Evolutionary conservation across 139 green algal species (phyloP).

Genomic region (Microglena sp.): DNA sequence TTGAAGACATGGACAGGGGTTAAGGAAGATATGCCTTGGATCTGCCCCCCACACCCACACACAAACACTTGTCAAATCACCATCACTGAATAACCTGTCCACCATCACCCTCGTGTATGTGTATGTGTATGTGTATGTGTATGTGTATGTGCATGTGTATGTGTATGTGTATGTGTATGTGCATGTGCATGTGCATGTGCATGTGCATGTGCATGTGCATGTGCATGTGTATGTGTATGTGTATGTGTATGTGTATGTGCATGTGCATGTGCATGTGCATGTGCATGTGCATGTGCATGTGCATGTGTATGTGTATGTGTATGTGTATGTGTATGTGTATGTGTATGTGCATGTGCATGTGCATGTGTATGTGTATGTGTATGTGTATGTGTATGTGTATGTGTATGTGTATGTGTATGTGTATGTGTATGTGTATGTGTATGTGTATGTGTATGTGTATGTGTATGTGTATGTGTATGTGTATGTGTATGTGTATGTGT

Average conservation of each 20-base stretch:
- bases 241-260: not conserved
- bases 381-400: not conserved
- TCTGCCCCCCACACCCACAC: too few species aligned
- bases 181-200: not conserved
- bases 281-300: not conserved
- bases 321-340: not conserved
- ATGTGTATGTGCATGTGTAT: too few species aligned
- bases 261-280: not conserved
- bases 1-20: too few species aligned
- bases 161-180: slow-evolving; percentile 36
- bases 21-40: too few species aligned
- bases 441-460: not conserved
- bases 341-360: not conserved
- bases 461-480: not conserved
- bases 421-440: not conserved
- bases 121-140: too few species aligned
- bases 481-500: not conserved
- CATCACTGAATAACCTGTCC: too few species aligned
- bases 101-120: too few species aligned
- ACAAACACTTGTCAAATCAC: too few species aligned
- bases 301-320: not conserved
- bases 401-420: not conserved
- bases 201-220: slow-evolving; percentile 19
- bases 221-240: not conserved
- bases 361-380: not conserved